A percentile compares a stretch with the other conserved stretches of the same genome.
Evolutionary conservation across 1,284 basidiomycete genomes (phyloP).

Genomic region (Grifola frondosa): DNA sequence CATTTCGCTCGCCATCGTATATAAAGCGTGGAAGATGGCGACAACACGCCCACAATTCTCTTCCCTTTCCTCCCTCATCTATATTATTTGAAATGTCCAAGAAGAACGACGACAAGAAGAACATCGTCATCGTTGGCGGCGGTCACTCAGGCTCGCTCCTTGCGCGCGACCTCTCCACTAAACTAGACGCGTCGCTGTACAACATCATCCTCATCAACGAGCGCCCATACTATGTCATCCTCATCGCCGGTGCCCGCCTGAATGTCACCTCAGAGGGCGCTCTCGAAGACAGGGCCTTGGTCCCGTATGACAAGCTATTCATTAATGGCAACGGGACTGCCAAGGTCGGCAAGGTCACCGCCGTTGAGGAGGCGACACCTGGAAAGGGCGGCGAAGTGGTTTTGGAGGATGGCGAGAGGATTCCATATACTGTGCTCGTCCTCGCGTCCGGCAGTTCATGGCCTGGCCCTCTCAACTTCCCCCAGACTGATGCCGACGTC

Average conservation of each 20-base stretch:
- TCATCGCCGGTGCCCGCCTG: conserved; percentile 35
- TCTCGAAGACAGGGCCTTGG: conserved; percentile 35
- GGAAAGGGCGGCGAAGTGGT: conserved; percentile 44
- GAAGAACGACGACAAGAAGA: conserved; percentile 26
- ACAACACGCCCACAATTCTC: neutral
- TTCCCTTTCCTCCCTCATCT: neutral
- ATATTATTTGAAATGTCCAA: conserved; percentile 26
- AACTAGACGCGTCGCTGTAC: conserved; percentile 32
- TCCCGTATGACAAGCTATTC: conserved; percentile 48
- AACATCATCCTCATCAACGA: conserved; percentile 36
- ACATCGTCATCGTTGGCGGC: conserved; percentile 40
- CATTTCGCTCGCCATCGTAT: neutral
- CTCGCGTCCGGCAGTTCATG: conserved; percentile 58
- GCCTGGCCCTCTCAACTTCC: conserved; percentile 50
- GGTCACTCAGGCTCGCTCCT: conserved; percentile 32
- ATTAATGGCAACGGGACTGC: conserved; percentile 44
- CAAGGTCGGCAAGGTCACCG: conserved; percentile 42
- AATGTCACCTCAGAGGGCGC: conserved; percentile 31
- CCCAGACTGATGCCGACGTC: conserved; percentile 39
- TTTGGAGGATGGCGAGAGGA: conserved; percentile 46
- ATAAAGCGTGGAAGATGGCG: conserved; percentile 1
- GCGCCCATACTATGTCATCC: conserved; percentile 34
- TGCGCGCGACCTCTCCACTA: conserved; percentile 33
- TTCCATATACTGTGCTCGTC: conserved; percentile 54
- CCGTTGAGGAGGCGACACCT: conserved; percentile 40